These are phyloP conservation scores for Suillus placidus DNA, from an alignment of 768 basidiomycete genomes.

Conservation along the genomic window DNA sequence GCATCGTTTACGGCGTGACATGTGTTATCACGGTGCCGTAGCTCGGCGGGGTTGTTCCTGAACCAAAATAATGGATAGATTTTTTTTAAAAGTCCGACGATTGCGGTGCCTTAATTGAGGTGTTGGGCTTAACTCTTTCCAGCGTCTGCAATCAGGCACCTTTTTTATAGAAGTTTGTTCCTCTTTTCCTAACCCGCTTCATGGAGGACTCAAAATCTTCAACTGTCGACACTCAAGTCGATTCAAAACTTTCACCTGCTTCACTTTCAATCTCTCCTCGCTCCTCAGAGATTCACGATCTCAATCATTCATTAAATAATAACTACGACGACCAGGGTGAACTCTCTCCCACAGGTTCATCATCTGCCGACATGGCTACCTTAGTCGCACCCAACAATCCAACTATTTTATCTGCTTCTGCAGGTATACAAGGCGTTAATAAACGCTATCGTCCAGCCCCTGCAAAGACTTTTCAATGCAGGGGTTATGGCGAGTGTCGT, in stretches of 20 bases:
- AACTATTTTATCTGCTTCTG: slow-evolving; percentile 21
- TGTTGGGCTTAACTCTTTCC: slow-evolving; percentile 30
- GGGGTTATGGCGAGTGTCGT: slow-evolving; percentile 91
- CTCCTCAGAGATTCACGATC: slow-evolving; percentile 13
- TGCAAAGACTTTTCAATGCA: slow-evolving; percentile 94
- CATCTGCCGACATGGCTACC: slow-evolving; percentile 33
- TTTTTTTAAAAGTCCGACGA: slow-evolving; percentile 37
- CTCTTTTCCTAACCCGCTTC: slow-evolving; percentile 34
- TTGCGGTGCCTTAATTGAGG: slow-evolving; percentile 40
- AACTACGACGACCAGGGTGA: slow-evolving; percentile 7
- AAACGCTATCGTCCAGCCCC: slow-evolving; percentile 83
- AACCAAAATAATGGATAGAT: slow-evolving; percentile 23
- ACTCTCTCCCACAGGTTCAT: slow-evolving; percentile 14
- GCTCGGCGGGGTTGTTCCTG: slow-evolving; percentile 39
- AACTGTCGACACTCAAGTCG: slow-evolving; percentile 25
- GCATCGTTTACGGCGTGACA: slow-evolving; percentile 23
- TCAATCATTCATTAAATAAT: slow-evolving; percentile 9
- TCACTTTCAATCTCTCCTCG: slow-evolving; percentile 15
- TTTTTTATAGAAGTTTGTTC: slow-evolving; percentile 35
- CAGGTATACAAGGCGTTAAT: slow-evolving; percentile 32
- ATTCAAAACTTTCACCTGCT: slow-evolving; percentile 13
- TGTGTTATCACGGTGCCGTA: slow-evolving; percentile 36
- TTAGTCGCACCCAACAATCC: slow-evolving; percentile 34
- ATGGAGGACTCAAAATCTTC: slow-evolving; percentile 40
- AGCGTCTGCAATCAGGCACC: slow-evolving; percentile 38